Evolutionary conservation across 371 early-diverging fungal species (phyloP), one percentile per base, ranked within the genome.

Genomic region (Mucor plumbeus): DNA sequence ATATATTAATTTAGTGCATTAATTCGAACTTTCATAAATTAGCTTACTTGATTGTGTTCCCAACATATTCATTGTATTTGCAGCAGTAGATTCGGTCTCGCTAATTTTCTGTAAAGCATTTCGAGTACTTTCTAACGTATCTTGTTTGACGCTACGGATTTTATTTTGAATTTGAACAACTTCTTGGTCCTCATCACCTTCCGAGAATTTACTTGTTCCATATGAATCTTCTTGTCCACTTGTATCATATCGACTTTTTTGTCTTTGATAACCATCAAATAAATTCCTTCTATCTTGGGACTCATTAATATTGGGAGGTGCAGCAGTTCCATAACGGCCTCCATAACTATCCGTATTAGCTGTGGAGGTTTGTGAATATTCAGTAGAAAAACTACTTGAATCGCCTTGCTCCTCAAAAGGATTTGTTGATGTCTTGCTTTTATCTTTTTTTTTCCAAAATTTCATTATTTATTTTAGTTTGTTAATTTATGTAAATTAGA

Each of bases 81-180:
- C 79, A 5, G 90, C 92, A 2, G 87, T 75, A 19, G 78, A 80
- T 40, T 92, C 88, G 5, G 93, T 84, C 67, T 92, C 89, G 56
- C 85, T 76, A 1, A 92, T 73, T 47, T 85, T 85, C 44, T 81
- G 81, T 33, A 92, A 76, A 6, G 94, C 90, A 40, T 86, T 79
- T 41, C 94, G 85, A n/a, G 92, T 88, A 17, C 88, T 89, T 41
- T 85, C 83, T 36, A 91, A 78, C 17, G 91, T 86, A 64, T 93
- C 92, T 69, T 87, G 85, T 67, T 93, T 93, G 36, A 83, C 83
- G 64, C 90, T 78, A 17, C 75, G 78, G 53, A 93, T 92, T 72
- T 88, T 83, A 38, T 81, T 72, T 63, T 86, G 74, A 50, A 94
- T 85, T 53, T 78, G 76, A 56, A 80, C 78, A 15, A 86, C 76